Base-by-base conservation (phyloP, 768 basidiomycete species). In the Steccherinum ochraceum region DNA sequence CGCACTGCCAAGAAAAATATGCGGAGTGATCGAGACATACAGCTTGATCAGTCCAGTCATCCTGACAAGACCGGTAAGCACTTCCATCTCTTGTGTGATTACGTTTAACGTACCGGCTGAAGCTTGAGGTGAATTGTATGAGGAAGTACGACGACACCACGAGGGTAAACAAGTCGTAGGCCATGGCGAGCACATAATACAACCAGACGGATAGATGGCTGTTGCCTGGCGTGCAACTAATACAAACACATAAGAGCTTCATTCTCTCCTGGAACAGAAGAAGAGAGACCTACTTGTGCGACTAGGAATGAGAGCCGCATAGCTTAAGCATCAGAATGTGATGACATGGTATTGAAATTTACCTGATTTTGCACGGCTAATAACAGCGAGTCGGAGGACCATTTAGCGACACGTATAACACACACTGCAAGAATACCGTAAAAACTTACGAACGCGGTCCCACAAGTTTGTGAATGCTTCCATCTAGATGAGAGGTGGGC, bases 401-500 rank as follows among this genome's bases (percentile, higher is more conserved):
- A 41, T 47, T n/a, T 44, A 2, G 23, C 12, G 16, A 12, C 40
- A 42, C 26, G 40, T 13, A 21, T 12, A 23, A 3, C 12, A 24
- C 16, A 16, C 16, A 7, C 30, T 35, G n/a, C n/a, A 39, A n/a
- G 3, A 50, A 44, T 51, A 58, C 23, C 46, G 50, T 23, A n/a
- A n/a, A 42, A 35, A 52, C 78, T 68, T 63, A 79, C 83, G 69
- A 48, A 63, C 62, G 57, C 83, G 72, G 41, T 71, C 59, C 55
- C 71, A 74, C 46, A 85, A 54, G 26, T 79, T 80, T 3, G 75
- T 69, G 24, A 81, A 69, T 76, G 81, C 81, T 67, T 84, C 74
- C 26, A 80, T 59, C 84, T 68, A 40, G 7, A 35, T 7, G 10
- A 43, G 18, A 43, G 35, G 5, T 18, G n/a, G 41, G 21, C 41